These are phyloP conservation scores for Colletotrichum costaricense DNA, from an alignment of 2,329 filamentous ascomycete genomes.

Conservation along the genomic window DNA sequence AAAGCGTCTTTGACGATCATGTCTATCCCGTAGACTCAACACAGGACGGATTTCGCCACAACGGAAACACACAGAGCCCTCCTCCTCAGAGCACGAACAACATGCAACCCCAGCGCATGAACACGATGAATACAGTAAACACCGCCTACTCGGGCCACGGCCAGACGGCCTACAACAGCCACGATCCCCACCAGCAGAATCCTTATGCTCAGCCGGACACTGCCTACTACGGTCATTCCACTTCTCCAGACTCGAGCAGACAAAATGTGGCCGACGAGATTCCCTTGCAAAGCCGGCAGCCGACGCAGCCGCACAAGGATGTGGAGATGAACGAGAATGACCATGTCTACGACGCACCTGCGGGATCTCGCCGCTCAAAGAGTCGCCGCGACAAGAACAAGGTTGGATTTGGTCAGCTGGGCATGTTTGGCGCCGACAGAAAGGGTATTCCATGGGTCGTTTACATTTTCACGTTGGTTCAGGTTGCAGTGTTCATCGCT, in stretches of 20 bases:
- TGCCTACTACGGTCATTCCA: constrained; percentile 63
- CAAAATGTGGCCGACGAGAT: constrained; percentile 62
- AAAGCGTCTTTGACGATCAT: constrained; percentile 75
- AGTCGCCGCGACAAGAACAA: constrained; percentile 50
- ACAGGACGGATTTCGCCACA: constrained; percentile 38
- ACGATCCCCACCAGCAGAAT: constrained; percentile 9
- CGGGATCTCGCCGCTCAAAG: constrained; percentile 40
- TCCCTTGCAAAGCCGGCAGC: constrained; percentile 62
- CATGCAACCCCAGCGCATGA: constrained; percentile 41
- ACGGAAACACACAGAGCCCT: constrained; percentile 39
- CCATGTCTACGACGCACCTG: constrained; percentile 71
- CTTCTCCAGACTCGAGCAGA: constrained; percentile 46
- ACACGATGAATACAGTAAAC: constrained; percentile 25
- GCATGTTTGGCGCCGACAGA: constrained; percentile 67
- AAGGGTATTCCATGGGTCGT: constrained; percentile 81
- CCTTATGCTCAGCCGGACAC: constrained; percentile 57
- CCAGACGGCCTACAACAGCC: constrained; percentile 12
- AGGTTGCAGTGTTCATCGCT: constrained; percentile 87
- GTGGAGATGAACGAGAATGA: constrained; percentile 59
- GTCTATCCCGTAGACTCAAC: constrained; percentile 68
- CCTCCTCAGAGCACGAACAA: constrained; percentile 26
- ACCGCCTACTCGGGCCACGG: constrained; percentile 26
- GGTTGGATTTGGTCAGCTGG: constrained; percentile 68
- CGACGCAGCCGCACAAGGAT: constrained; percentile 48
- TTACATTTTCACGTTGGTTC: constrained; percentile 80